Percentiles rank a stretch among this genome's conserved stretches.
These are phyloP conservation scores for Rhododendron vialii DNA, from an alignment of 148 eudicot genomes.

Conservation along the genomic window DNA sequence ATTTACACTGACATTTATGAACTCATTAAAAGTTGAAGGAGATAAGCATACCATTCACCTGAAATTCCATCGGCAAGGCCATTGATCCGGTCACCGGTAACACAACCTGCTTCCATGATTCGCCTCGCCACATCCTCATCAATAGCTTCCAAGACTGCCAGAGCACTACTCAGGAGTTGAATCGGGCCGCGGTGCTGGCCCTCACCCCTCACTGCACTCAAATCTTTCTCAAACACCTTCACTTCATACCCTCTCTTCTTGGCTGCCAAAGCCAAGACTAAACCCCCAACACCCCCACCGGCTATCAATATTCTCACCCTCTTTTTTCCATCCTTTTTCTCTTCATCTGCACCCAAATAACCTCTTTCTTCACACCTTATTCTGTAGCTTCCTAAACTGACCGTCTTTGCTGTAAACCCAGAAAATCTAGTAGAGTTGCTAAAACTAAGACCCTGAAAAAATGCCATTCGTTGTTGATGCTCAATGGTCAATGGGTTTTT, in stretches of 20 bases:
- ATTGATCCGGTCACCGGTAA: slow-evolving; percentile 22
- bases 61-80: slow-evolving; percentile 23
- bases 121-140: slow-evolving; percentile 11
- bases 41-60: slow-evolving; percentile 19
- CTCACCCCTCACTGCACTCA: slow-evolving; percentile 27
- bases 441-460: slow-evolving; percentile 1
- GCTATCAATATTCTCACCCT: slow-evolving; percentile 17
- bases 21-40: neutral
- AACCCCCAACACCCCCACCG: slow-evolving; percentile 23
- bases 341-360: neutral
- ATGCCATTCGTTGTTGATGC: slow-evolving; percentile 5
- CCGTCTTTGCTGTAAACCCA: neutral
- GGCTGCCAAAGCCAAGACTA: slow-evolving; percentile 21
- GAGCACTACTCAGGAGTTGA: slow-evolving; percentile 22
- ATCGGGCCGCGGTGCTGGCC: slow-evolving; percentile 21
- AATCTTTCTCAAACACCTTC: slow-evolving; percentile 24
- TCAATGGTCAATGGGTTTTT: neutral
- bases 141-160: slow-evolving; percentile 20
- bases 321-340: neutral
- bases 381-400: neutral
- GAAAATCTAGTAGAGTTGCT: neutral
- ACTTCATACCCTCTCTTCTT: slow-evolving; percentile 17
- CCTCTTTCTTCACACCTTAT: slow-evolving; percentile 3
- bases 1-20: neutral
- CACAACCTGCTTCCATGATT: slow-evolving; percentile 16